A percentile compares a stretch with the other conserved stretches of the same genome.
Evolutionary conservation across 139 green algal genomes (phyloP).

Genomic region (Chlorella sp.): DNA sequence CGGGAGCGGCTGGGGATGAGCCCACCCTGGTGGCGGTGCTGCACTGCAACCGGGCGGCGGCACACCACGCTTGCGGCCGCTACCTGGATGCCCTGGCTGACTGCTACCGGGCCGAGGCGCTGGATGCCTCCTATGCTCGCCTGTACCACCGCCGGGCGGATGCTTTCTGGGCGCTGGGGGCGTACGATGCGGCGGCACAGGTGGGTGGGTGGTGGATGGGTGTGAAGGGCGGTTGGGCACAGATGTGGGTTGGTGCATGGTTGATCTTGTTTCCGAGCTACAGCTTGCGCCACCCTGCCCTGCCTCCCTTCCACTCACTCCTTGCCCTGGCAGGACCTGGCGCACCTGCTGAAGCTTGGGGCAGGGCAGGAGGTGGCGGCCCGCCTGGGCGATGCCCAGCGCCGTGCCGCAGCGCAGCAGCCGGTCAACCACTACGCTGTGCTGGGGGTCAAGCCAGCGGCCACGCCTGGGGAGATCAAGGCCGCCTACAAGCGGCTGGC

Average conservation of each 20-base stretch:
- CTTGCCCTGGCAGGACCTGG: conserved; percentile 12
- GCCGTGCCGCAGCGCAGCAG: background rate
- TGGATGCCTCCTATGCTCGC: conserved; percentile 69
- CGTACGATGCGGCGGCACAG: conserved; percentile 36
- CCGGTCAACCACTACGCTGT: conserved; percentile 33
- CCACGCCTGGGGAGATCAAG: conserved; percentile 73
- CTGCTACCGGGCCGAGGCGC: conserved; percentile 66
- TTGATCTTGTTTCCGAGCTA: too few relatives aligned
- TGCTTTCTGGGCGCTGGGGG: conserved; percentile 50
- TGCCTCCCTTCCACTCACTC: background rate
- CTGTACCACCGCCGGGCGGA: conserved; percentile 33
- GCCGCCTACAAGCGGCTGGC: conserved; percentile 85
- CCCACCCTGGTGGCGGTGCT: conserved; percentile 71
- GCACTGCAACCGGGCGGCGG: conserved; percentile 79
- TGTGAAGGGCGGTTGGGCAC: too few relatives aligned
- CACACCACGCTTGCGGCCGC: conserved; percentile 50
- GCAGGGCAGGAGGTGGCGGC: conserved; percentile 24
- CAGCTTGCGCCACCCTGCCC: too few relatives aligned
- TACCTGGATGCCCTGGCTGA: conserved; percentile 75
- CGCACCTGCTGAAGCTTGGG: conserved; percentile 22
- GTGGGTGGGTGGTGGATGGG: background rate
- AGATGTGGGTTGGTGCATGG: too few relatives aligned
- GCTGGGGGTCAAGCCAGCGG: conserved; percentile 39
- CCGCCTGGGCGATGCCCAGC: conserved; percentile 15
- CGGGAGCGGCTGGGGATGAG: background rate